A percentile compares a stretch with the other conserved stretches of the same genome.
Evolutionary conservation across 1,284 basidiomycete species (phyloP).

Genomic region (Cutaneotrichosporon dermatis): DNA sequence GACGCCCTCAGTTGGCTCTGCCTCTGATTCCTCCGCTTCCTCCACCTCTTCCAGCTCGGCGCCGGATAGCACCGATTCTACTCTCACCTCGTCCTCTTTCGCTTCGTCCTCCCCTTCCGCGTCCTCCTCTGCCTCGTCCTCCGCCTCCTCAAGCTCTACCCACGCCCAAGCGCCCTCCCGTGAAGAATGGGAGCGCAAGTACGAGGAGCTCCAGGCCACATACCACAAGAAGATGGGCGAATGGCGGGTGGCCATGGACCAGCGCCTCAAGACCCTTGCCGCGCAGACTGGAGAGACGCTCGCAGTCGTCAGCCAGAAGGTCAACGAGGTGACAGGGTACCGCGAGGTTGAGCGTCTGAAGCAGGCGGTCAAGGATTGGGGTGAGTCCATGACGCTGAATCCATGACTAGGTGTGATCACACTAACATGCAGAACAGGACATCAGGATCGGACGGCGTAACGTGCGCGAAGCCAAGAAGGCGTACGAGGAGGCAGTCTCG

Average conservation of each 20-base stretch:
- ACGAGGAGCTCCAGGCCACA: not conserved
- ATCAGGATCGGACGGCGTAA: slow-evolving; percentile 55
- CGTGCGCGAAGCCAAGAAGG: slow-evolving; percentile 65
- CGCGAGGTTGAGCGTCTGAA: slow-evolving; percentile 82
- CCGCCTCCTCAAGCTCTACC: not conserved
- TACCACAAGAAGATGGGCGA: slow-evolving; percentile 4
- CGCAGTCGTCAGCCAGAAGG: slow-evolving; percentile 64
- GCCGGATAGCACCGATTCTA: no score
- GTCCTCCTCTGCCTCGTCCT: no score
- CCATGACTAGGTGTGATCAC: no score
- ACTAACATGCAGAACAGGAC: slow-evolving; percentile 31
- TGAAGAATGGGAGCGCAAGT: slow-evolving; percentile 9
- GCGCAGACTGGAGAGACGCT: slow-evolving; percentile 53
- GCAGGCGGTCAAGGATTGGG: slow-evolving; percentile 25
- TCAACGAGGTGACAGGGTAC: slow-evolving; percentile 85
- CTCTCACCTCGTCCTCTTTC: no score
- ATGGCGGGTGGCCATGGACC: not conserved
- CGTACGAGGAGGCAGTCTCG: slow-evolving; percentile 68
- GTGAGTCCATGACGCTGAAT: slow-evolving; percentile 3
- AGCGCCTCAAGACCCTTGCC: slow-evolving; percentile 13
- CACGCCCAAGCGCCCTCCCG: not conserved
- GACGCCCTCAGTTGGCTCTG: no score
- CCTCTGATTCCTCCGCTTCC: no score
- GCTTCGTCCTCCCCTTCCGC: not conserved
- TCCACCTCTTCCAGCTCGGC: no score